Base-by-base conservation (phyloP, 768 basidiomycete species). In the Macrolepiota fuliginosa region DNA sequence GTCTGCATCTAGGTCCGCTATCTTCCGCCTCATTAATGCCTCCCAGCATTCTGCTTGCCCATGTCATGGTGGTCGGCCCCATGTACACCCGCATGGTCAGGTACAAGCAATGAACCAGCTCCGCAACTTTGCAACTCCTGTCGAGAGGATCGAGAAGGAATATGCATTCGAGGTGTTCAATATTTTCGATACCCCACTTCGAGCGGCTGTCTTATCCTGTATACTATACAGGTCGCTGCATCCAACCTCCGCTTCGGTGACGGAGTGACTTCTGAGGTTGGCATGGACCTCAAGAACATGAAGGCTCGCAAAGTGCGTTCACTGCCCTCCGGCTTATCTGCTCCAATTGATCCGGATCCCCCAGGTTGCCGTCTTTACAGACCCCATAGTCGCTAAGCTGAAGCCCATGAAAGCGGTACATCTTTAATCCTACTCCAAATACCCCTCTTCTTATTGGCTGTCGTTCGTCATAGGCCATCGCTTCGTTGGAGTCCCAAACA, bases 281-380 rank as follows among this genome's bases (percentile, higher is more conserved):
- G 94, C 36, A 93, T 95, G 90, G 94, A 95, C 73, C 81, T 96
- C 67, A 91, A 90, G 81, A 96, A 96, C 76, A 90, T 93, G 91
- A 90, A 88, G 60, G 93, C 94, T 6, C 83, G 85, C 67, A 94
- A 92, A 82, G 92, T 90, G 65, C 29, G 64, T 63, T 3, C 37
- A 5, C n/a, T n/a, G 22, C 19, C 15, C 49, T 45, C 35, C 9
- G 52, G 53, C 13, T 15, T 47, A 35, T 53, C 40, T 45, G 32
- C 36, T 36, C 50, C 24, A 62, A 56, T 66, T 50, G 45, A 61
- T 55, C 32, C n/a, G 10, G 27, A 22, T 46, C 46, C n/a, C 27
- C 3, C 69, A 97, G 89, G 92, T 98, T 65, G 96, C 85, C 17
- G 91, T 98, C 22, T 96, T 96, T 72, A 98, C 96, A 3, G 96